These are phyloP conservation scores for Rhodotorula paludigena DNA, from an alignment of 768 basidiomycete genomes.

Conservation along the genomic window DNA sequence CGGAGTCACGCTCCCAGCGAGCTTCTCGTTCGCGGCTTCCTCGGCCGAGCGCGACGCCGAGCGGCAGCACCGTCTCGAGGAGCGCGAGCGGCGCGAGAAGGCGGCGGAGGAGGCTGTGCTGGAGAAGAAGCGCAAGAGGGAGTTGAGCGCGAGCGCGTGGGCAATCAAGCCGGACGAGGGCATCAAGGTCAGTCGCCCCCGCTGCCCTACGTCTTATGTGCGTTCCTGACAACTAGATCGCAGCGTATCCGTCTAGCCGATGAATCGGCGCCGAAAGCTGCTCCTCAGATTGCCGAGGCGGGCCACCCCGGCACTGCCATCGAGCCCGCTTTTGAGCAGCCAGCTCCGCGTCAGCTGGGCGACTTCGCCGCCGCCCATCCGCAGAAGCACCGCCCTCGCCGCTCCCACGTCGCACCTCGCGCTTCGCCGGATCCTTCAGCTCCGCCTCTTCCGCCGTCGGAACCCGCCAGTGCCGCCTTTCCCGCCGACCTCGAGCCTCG, in stretches of 20 bases:
- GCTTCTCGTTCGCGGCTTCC: constrained; percentile 10
- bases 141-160: constrained; percentile 1
- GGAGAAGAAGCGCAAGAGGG: constrained; percentile 14
- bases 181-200: background rate
- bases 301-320: too few relatives aligned
- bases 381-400: too few relatives aligned
- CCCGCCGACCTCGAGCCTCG: too few relatives aligned
- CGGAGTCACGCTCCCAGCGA: constrained; percentile 15
- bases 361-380: too few relatives aligned
- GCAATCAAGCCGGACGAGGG: background rate
- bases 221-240: background rate
- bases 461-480: too few relatives aligned
- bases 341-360: too few relatives aligned
- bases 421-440: background rate
- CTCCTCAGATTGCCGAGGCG: too few relatives aligned
- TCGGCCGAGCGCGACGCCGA: constrained; percentile 4
- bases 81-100: constrained; percentile 13
- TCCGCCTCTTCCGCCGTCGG: too few relatives aligned
- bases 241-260: background rate
- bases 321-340: too few relatives aligned
- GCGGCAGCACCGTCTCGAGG: constrained; percentile 1
- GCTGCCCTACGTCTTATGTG: background rate
- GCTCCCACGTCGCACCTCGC: background rate
- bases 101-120: background rate
- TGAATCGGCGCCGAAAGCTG: too few relatives aligned